Percentiles rank a stretch among this genome's conserved stretches.
These are phyloP conservation scores for Ophiocordyceps camponoti-floridani DNA, from an alignment of 2,329 filamentous ascomycete genomes.

Conservation along the genomic window DNA sequence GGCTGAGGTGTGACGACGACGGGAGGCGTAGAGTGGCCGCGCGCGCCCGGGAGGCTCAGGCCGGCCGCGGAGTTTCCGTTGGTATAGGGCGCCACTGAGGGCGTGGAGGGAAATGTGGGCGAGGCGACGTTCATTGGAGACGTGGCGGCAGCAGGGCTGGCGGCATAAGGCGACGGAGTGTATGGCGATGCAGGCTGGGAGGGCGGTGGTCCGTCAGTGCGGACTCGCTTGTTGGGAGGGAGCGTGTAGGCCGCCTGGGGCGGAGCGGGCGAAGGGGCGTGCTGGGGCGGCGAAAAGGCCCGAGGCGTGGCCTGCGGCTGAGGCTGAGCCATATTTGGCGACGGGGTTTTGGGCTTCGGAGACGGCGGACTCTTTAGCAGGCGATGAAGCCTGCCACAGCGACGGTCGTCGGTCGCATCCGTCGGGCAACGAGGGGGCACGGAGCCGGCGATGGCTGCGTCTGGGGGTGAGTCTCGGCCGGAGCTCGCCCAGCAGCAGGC, in stretches of 20 bases:
- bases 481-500: neutral
- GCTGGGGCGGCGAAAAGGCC: constrained; percentile 44
- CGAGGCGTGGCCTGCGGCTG: constrained; percentile 31
- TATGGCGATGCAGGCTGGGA: constrained; percentile 50
- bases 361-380: constrained; percentile 16
- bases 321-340: constrained; percentile 37
- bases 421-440: constrained; percentile 11
- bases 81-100: constrained; percentile 18
- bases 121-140: constrained; percentile 19
- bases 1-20: constrained; percentile 12
- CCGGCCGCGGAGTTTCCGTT: constrained; percentile 18
- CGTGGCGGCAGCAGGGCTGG: constrained; percentile 26
- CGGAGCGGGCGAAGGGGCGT: constrained; percentile 41
- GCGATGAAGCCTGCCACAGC: constrained; percentile 31
- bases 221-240: constrained; percentile 50
- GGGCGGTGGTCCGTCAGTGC: constrained; percentile 38
- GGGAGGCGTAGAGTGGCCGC: constrained; percentile 14
- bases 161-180: constrained; percentile 29
- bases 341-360: neutral
- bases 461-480: neutral
- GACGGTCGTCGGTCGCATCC: constrained; percentile 27
- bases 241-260: constrained; percentile 34
- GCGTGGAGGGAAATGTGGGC: constrained; percentile 16
- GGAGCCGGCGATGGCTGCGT: neutral
- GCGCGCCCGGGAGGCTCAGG: constrained; percentile 16